phyloP scores from a whole-genome alignment of 306 rosid genomes.

The Rosa rugosa region DNA sequence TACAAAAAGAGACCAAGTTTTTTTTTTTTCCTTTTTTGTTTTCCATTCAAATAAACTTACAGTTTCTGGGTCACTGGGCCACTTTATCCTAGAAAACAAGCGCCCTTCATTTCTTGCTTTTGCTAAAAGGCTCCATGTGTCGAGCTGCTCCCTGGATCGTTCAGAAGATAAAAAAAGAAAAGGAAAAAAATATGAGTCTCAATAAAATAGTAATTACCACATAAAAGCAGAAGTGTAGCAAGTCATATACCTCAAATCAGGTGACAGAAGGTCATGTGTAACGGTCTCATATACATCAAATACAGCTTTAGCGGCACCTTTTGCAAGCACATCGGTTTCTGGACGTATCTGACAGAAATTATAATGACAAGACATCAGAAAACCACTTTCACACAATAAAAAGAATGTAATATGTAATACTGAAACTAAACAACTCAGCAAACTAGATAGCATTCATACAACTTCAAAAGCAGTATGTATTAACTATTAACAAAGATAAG shows the following conservation, averaged over 20 bases:
- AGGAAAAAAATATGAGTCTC: neutral
- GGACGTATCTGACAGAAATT: slow-evolving; percentile 58
- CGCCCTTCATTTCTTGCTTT: slow-evolving; percentile 87
- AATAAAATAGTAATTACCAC: slow-evolving; percentile 1
- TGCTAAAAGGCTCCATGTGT: slow-evolving; percentile 85
- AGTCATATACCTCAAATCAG: slow-evolving; percentile 69
- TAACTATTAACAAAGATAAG: neutral
- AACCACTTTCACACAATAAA: neutral
- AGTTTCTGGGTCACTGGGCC: slow-evolving; percentile 89
- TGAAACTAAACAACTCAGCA: slow-evolving; percentile 4
- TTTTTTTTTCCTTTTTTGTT: neutral
- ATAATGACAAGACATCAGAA: neutral
- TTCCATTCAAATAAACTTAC: slow-evolving; percentile 42
- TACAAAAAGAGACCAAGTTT: neutral
- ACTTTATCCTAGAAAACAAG: slow-evolving; percentile 66
- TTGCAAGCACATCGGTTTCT: slow-evolving; percentile 68
- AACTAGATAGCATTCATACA: neutral
- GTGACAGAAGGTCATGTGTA: slow-evolving; percentile 69
- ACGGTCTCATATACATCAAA: slow-evolving; percentile 78
- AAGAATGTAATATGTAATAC: neutral
- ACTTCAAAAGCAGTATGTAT: neutral
- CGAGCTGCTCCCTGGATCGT: slow-evolving; percentile 79
- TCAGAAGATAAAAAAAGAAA: slow-evolving; percentile 5
- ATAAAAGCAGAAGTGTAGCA: slow-evolving; percentile 16
- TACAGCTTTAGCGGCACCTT: slow-evolving; percentile 85